phyloP scores from a whole-genome alignment of 106 monocot species.

The Acorus gramineus region DNA sequence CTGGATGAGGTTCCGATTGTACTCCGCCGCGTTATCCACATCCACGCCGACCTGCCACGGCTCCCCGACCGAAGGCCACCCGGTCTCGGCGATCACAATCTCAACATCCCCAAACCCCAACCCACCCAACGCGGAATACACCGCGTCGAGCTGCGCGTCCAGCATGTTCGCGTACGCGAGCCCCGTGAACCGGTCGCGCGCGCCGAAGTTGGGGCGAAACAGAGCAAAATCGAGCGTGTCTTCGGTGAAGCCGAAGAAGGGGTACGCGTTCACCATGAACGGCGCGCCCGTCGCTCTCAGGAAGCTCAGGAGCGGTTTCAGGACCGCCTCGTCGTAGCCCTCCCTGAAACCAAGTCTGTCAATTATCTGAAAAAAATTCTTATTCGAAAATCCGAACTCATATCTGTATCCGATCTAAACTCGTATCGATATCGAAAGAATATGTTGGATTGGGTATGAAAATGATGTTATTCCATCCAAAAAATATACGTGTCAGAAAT shows the following conservation, averaged over 20 bases:
- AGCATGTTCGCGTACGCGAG: slow-evolving; percentile 69
- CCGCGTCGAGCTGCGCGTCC: slow-evolving; percentile 74
- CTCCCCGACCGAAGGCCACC: slow-evolving; percentile 67
- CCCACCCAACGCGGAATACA: slow-evolving; percentile 46
- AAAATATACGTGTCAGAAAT: too few species aligned
- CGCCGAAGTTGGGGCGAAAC: slow-evolving; percentile 41
- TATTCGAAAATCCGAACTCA: too few species aligned
- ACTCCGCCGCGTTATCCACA: slow-evolving; percentile 36
- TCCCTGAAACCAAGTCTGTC: slow-evolving; percentile 6
- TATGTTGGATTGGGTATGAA: too few species aligned
- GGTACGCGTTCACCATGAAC: slow-evolving; percentile 67
- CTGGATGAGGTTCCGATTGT: slow-evolving; percentile 39
- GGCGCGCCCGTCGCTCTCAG: slow-evolving; percentile 29
- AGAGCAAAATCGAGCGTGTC: slow-evolving; percentile 64
- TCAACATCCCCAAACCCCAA: slow-evolving; percentile 51
- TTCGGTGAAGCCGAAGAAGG: slow-evolving; percentile 52
- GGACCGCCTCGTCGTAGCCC: slow-evolving; percentile 26
- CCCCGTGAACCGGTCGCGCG: slow-evolving; percentile 38
- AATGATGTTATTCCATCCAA: too few species aligned
- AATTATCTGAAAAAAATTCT: too few species aligned
- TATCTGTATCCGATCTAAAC: too few species aligned
- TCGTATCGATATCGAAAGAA: too few species aligned
- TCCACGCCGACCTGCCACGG: slow-evolving; percentile 29
- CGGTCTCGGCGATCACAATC: slow-evolving; percentile 59
- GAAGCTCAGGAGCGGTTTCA: slow-evolving; percentile 45